Conservation (phyloP, 1,139 yeast species). For the Eremothecium gossypii region DNA sequence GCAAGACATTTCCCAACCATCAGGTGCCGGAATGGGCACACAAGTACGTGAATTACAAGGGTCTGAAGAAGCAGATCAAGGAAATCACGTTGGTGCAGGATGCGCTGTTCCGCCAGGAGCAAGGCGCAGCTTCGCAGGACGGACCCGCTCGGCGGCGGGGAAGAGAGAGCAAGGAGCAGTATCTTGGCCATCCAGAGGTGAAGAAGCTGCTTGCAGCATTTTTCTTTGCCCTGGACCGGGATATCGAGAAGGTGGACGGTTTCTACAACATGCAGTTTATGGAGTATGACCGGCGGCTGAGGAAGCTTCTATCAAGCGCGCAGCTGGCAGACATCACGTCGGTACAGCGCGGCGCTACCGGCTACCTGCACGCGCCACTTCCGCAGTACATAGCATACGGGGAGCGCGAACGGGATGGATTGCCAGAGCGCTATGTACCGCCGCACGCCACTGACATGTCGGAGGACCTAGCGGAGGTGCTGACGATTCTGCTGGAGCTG, state of each 20-base stretch:
- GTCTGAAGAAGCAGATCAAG: conserved; percentile 72
- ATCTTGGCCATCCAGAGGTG: conserved; percentile 33
- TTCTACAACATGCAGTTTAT: conserved; percentile 64
- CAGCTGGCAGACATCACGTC: conserved; percentile 22
- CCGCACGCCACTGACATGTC: conserved; percentile 19
- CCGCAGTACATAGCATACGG: conserved; percentile 7
- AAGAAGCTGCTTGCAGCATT: conserved; percentile 49
- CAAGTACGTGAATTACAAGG: conserved; percentile 78
- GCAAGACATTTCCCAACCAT: conserved; percentile 70
- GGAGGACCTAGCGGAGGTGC: conserved; percentile 76
- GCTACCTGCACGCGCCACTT: conserved; percentile 8
- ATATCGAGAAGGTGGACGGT: conserved; percentile 70
- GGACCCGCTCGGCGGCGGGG: conserved; percentile 16
- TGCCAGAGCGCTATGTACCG: conserved; percentile 3
- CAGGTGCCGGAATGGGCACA: conserved; percentile 90
- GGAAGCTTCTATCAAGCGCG: conserved; percentile 35
- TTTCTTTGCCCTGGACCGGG: conserved; percentile 71
- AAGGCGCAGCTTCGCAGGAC: conserved; percentile 11
- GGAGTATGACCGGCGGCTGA: conserved; percentile 66
- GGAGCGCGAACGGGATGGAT: conserved; percentile 2
- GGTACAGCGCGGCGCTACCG: conserved; percentile 4
- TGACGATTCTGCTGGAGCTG: conserved; percentile 66
- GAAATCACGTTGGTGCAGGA: conserved; percentile 32
- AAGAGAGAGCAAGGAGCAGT: conserved; percentile 11
- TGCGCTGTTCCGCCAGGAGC: conserved; percentile 14